Evolutionary conservation across 2,329 filamentous ascomycete species (phyloP), one percentile per base, ranked within the genome.

Genomic region (Ophiostoma himal-ulmi): DNA sequence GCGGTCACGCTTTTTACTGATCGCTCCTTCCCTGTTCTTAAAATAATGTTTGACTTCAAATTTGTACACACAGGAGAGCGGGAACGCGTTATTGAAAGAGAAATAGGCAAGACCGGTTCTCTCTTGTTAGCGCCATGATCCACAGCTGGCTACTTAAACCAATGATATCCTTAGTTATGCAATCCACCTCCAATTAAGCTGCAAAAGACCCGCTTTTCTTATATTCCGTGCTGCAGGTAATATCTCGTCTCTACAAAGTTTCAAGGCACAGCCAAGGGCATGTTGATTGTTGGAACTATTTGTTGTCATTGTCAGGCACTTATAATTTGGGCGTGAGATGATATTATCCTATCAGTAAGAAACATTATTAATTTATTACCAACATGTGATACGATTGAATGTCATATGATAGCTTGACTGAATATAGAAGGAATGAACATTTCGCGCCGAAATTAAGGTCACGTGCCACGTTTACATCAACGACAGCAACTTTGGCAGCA

Each of bases 141-240:
- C 60, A 64, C 60, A 62, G 6, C 14, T 48, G 8, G 17, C 41
- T 7, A 5, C 44, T 48, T 5, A 3, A 11, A 17, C 52, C 52
- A 57, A 26, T 57, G 22, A 8, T 10, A 22, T 22, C 8, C 22
- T 22, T 26, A 57, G 5, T 11, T 26, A 57, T 57, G 52, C n/a
- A 30, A 57, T 57, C 52, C 52, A 57, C 52, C 52, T 57, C 52
- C 52, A 30, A 57, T 57, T 26, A 68, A 26, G 30, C 65, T 81
- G 79, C 70, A 72, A 52, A 2, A 81, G 80, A 72, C 74, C 74
- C 62, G 52, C 52, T 57, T 57, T 57, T 57, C n/a, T 13, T 57
- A 57, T 57, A 57, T 17, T 57, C 52, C 52, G 52, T 57, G 52
- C 22, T 57, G 52, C n/a, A 57, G 52, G 52, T 57, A 57, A 26